These are phyloP conservation scores for Serendipita sp. DNA, from an alignment of 768 basidiomycete species.

Conservation along the genomic window DNA sequence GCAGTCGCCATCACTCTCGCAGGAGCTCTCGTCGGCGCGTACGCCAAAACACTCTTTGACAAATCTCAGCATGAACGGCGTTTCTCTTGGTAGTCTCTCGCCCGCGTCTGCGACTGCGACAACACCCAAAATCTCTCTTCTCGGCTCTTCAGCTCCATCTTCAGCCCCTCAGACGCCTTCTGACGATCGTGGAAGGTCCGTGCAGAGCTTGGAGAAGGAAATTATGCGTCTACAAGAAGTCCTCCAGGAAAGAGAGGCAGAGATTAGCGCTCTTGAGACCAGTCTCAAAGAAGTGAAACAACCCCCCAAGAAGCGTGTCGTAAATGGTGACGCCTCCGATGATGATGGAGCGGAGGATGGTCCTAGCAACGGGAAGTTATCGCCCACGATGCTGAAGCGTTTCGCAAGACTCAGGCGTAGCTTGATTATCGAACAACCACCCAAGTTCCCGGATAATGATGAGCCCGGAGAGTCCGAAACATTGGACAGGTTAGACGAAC, in stretches of 20 bases:
- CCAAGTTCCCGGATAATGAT: constrained; percentile 13
- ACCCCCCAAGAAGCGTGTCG: background rate
- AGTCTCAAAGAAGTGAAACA: constrained; percentile 26
- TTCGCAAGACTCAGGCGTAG: constrained; percentile 59
- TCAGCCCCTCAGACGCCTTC: constrained; percentile 32
- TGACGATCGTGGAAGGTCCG: constrained; percentile 45
- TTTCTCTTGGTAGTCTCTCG: constrained; percentile 8
- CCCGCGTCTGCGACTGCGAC: constrained; percentile 32
- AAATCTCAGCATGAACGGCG: background rate
- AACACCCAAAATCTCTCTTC: constrained; percentile 45
- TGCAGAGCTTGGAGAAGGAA: constrained; percentile 77
- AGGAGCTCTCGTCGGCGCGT: constrained; percentile 83
- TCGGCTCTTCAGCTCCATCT: constrained; percentile 28
- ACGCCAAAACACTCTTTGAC: constrained; percentile 61
- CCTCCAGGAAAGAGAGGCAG: constrained; percentile 78
- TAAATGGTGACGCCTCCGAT: constrained; percentile 5
- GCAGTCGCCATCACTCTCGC: constrained; percentile 90
- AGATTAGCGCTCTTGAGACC: constrained; percentile 61
- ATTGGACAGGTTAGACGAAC: constrained; percentile 66
- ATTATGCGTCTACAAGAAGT: constrained; percentile 92
- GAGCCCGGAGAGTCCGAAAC: constrained; percentile 46
- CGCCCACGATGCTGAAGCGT: constrained; percentile 54
- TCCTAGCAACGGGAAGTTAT: constrained; percentile 26
- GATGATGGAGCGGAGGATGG: constrained; percentile 8
- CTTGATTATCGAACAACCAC: constrained; percentile 34